phyloP scores from a whole-genome alignment of 768 basidiomycete genomes.

The Nevesoporus exiguus region DNA sequence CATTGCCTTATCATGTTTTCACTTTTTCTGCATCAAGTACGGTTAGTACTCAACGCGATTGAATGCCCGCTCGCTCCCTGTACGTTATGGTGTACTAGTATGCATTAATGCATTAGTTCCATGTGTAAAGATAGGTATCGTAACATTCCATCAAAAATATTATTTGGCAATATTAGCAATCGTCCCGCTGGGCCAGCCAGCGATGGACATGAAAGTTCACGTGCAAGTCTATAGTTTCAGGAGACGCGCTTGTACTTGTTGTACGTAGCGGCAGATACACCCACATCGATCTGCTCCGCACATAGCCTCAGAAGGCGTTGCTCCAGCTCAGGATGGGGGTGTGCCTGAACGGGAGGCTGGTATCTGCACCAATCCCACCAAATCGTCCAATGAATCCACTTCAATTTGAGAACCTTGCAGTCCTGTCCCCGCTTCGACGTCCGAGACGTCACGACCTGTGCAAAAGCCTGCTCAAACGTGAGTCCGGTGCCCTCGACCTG shows the following conservation, averaged over 20 bases:
- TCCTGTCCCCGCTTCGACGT: conserved; percentile 21
- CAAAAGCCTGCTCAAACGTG: conserved; percentile 29
- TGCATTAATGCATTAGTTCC: conserved; percentile 21
- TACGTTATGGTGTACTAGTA: conserved; percentile 14
- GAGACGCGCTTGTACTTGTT: conserved; percentile 34
- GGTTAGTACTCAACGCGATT: neutral
- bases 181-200: conserved; percentile 13
- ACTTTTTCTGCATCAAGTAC: conserved; percentile 3
- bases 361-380: conserved; percentile 30
- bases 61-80: neutral
- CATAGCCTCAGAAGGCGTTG: conserved; percentile 21
- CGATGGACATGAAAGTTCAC: too few relatives aligned
- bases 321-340: conserved; percentile 25
- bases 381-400: conserved; percentile 33
- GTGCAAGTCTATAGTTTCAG: neutral
- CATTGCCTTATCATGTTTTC: conserved; percentile 2
- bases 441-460: conserved; percentile 23
- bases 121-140: conserved; percentile 17
- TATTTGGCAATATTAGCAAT: neutral
- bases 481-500: conserved; percentile 22
- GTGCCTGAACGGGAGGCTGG: conserved; percentile 17
- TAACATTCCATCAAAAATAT: neutral
- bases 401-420: conserved; percentile 27
- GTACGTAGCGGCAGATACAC: conserved; percentile 28
- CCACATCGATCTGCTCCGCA: conserved; percentile 27